A percentile compares a stretch with the other conserved stretches of the same genome.
Evolutionary conservation across 2,329 filamentous ascomycete genomes (phyloP).

Genomic region (Exophiala mesophila): DNA sequence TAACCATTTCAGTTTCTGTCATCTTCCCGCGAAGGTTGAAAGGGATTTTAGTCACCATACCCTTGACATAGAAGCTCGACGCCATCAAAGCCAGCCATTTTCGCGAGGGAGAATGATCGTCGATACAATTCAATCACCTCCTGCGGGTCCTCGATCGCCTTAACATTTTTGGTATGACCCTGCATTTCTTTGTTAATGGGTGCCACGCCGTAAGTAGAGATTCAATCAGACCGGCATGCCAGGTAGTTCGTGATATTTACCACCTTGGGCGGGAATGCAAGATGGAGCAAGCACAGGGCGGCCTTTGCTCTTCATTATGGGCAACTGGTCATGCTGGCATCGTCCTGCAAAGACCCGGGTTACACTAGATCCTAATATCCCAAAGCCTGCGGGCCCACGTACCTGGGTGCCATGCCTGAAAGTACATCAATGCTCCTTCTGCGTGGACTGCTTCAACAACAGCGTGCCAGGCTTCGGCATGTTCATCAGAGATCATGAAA

Average conservation of each 20-base stretch:
- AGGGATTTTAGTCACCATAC: constrained; percentile 3
- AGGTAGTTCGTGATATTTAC: constrained; percentile 23
- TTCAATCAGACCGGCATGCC: constrained; percentile 6
- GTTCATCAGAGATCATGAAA: constrained; percentile 22
- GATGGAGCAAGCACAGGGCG: constrained; percentile 26
- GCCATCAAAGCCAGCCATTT: constrained; percentile 21
- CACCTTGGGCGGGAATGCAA: background rate
- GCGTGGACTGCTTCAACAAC: constrained; percentile 25
- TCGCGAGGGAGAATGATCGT: constrained; percentile 10
- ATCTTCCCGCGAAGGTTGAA: background rate
- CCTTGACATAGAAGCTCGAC: constrained; percentile 18
- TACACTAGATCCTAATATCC: background rate
- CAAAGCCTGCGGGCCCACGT: background rate
- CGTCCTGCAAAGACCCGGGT: constrained; percentile 1
- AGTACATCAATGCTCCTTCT: constrained; percentile 25
- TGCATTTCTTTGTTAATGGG: background rate
- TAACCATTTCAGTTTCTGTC: background rate
- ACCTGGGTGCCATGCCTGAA: constrained; percentile 29
- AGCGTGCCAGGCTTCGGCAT: constrained; percentile 24
- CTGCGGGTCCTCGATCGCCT: constrained; percentile 13
- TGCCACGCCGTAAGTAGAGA: background rate
- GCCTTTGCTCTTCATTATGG: constrained; percentile 20
- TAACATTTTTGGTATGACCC: constrained; percentile 20
- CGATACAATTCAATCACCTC: constrained; percentile 17
- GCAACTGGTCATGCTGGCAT: constrained; percentile 27